Evolutionary conservation across 2,329 filamentous ascomycete genomes (phyloP).

Genomic region (Xylaria sp.): DNA sequence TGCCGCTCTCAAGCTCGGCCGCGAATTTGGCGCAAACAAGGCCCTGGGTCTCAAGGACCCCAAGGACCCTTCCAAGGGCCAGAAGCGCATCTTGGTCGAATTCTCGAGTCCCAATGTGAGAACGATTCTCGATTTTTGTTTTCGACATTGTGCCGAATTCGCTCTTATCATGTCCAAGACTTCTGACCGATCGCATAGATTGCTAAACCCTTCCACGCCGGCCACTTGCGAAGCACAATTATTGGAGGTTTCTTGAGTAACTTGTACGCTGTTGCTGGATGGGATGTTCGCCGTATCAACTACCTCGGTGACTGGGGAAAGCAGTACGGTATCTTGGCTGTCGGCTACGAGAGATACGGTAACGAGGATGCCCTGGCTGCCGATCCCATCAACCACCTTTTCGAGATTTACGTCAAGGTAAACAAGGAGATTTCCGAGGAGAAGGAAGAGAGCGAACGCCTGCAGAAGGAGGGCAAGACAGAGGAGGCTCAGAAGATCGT

Average conservation of each 20-base stretch:
- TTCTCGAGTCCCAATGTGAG: slow-evolving; percentile 69
- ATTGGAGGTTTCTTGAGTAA: slow-evolving; percentile 69
- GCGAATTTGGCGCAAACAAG: slow-evolving; percentile 60
- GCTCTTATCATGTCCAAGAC: not conserved
- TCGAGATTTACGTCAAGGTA: slow-evolving; percentile 67
- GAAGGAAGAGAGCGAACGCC: slow-evolving; percentile 51
- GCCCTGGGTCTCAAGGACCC: slow-evolving; percentile 53
- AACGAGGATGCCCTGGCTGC: slow-evolving; percentile 56
- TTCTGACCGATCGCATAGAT: slow-evolving; percentile 13
- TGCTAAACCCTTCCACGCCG: slow-evolving; percentile 69
- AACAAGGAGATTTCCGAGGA: slow-evolving; percentile 58
- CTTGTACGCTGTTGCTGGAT: slow-evolving; percentile 61
- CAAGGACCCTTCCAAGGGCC: slow-evolving; percentile 35
- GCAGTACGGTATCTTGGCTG: slow-evolving; percentile 61
- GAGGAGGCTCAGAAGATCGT: slow-evolving; percentile 38
- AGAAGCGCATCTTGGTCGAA: slow-evolving; percentile 57
- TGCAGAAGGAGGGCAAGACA: slow-evolving; percentile 42
- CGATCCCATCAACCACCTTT: slow-evolving; percentile 67
- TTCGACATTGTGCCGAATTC: slow-evolving; percentile 44
- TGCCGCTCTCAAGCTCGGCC: slow-evolving; percentile 57
- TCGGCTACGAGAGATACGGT: slow-evolving; percentile 59
- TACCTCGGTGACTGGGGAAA: slow-evolving; percentile 78
- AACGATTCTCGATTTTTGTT: slow-evolving; percentile 51
- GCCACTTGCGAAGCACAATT: slow-evolving; percentile 70
- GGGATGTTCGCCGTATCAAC: slow-evolving; percentile 67